Evolutionary conservation across 495 filamentous ascomycete species (phyloP), one percentile per base, ranked within the genome.

Genomic region (Astrothelium subdiscretum): DNA sequence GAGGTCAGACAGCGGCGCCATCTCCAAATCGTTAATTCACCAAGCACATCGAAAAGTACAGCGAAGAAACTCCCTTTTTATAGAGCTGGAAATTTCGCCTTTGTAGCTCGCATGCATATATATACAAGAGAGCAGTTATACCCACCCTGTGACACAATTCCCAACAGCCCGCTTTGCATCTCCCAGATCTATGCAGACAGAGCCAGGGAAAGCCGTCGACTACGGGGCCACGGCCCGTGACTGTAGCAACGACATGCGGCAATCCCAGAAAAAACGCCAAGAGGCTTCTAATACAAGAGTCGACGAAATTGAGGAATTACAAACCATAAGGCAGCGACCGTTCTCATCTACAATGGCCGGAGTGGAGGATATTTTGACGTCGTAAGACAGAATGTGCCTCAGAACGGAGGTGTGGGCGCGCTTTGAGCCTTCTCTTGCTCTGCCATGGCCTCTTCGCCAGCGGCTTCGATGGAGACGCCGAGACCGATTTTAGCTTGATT

Each of bases 401-500:
- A 76, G 70, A 76, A 75, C 0, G 74, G 74, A 20, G 72, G 71
- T 42, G 71, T 59, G 12, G 67, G 61, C 4, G 65, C 48, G 20
- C 15, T 54, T 67, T 26, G 65, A 78, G 79, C 75, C 73, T 79
- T 80, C 73, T 97, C 91, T 78, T 95, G 88, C 75, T 91, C 87
- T 73, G 92, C 90, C 81, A 96, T 90, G 70, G 97, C 77, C 68
- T 96, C 92, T 71, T 97, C 91, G 57, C 84, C 80, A 60, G 87
- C 85, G 61, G 90, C 84, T 80, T 99, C 95, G 68, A 99, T 90
- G 52, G 90, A 94, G 61, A 99, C 89, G 59, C 89, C 91, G 63
- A 99, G 80, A 63, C 95, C 95, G 71, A 97, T 81, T 79, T 97
- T 97, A 64, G 92, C 89, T 75, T 86, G 80, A 87, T 95, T 90